Conservation (phyloP, 495 filamentous ascomycete species). For the Lophium mytilinum region DNA sequence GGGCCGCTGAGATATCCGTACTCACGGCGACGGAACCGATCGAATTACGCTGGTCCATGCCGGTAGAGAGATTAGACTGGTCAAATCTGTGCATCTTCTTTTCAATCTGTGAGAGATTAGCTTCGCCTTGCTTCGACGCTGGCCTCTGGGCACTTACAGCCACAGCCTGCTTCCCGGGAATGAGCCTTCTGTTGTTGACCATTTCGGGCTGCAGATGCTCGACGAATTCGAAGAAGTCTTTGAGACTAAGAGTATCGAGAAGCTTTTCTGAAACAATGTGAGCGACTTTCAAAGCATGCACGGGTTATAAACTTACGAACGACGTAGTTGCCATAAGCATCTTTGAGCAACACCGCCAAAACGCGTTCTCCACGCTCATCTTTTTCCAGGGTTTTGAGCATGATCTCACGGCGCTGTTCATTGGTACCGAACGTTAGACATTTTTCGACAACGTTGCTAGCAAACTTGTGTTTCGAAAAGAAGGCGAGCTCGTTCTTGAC, state of each 20-base stretch:
- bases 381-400: constrained; percentile 51
- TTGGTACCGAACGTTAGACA: constrained; percentile 68
- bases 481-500: constrained; percentile 64
- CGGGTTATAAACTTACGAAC: constrained; percentile 58
- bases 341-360: constrained; percentile 71
- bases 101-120: constrained; percentile 25
- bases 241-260: constrained; percentile 56
- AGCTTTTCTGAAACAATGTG: constrained; percentile 61
- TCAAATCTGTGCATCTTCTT: constrained; percentile 34
- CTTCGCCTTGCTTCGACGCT: not conserved
- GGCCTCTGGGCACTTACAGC: constrained; percentile 14
- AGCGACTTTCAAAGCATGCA: constrained; percentile 29
- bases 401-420: constrained; percentile 63
- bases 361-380: constrained; percentile 58
- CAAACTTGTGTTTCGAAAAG: constrained; percentile 89
- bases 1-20: constrained; percentile 32
- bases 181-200: constrained; percentile 59
- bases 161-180: constrained; percentile 69
- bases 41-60: constrained; percentile 2
- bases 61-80: constrained; percentile 5
- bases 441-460: constrained; percentile 96
- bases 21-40: constrained; percentile 22
- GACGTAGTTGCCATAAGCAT: constrained; percentile 94
- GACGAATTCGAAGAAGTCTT: constrained; percentile 58
- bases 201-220: constrained; percentile 70